phyloP scores from a whole-genome alignment of 345 rosid species.

The Hypericum androsaemum region DNA sequence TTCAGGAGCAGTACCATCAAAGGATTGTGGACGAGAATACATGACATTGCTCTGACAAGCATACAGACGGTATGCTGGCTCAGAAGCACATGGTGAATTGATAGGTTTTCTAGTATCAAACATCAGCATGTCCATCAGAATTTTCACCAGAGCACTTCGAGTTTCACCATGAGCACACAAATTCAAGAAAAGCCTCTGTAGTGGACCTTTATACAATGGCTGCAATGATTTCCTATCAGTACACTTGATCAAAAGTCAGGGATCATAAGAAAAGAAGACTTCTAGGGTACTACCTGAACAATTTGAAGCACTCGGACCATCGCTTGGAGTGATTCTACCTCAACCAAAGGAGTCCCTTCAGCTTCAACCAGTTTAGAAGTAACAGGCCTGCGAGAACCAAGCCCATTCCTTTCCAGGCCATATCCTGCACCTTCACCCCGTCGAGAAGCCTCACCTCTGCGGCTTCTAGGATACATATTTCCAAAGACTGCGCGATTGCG shows the following conservation, averaged over 20 bases:
- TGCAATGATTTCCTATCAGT: slow-evolving; percentile 28
- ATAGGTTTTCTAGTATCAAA: slow-evolving; percentile 54
- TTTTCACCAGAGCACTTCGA: slow-evolving; percentile 59
- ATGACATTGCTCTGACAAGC: slow-evolving; percentile 84
- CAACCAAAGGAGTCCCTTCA: slow-evolving; percentile 85
- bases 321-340: slow-evolving; percentile 65
- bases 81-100: slow-evolving; percentile 34
- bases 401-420: slow-evolving; percentile 49
- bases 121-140: slow-evolving; percentile 82
- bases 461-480: slow-evolving; percentile 85
- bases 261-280: background rate
- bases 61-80: slow-evolving; percentile 72
- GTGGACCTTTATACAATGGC: slow-evolving; percentile 88
- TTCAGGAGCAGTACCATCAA: slow-evolving; percentile 50
- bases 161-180: slow-evolving; percentile 86
- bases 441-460: slow-evolving; percentile 91
- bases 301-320: slow-evolving; percentile 84
- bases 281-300: slow-evolving; percentile 60
- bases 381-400: slow-evolving; percentile 53
- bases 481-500: slow-evolving; percentile 68
- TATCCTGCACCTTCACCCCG: slow-evolving; percentile 66
- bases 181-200: slow-evolving; percentile 88
- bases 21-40: slow-evolving; percentile 85
- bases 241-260: slow-evolving; percentile 3
- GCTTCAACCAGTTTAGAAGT: slow-evolving; percentile 70